Conservation (phyloP, 805 yeast genomes). For the Monosporozyma servazzii region DNA sequence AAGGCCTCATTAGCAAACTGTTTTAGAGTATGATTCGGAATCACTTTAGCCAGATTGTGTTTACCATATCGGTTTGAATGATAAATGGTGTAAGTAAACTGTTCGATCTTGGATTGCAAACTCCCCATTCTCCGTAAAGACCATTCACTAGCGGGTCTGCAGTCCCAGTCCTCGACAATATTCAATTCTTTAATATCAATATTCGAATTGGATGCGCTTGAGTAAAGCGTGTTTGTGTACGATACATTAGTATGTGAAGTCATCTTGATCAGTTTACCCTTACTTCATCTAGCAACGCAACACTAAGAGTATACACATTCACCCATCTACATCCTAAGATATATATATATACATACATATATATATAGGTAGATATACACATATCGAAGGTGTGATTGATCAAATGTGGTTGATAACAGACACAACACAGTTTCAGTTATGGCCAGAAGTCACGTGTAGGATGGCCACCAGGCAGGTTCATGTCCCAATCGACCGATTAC, state of each 20-base stretch:
- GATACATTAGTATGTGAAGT: not conserved
- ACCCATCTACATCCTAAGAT: too few species aligned
- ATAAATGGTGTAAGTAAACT: conserved; percentile 20
- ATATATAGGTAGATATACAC: not conserved
- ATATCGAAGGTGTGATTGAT: too few species aligned
- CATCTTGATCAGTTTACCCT: not conserved
- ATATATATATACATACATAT: not conserved
- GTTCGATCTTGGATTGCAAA: conserved; percentile 40
- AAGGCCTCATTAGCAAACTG: conserved; percentile 42
- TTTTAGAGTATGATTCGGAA: conserved; percentile 31
- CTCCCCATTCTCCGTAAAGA: conserved; percentile 39
- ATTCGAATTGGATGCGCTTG: not conserved
- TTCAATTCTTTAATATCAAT: conserved; percentile 1
- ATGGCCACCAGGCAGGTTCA: too few species aligned
- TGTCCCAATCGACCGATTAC: too few species aligned
- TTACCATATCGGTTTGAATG: conserved; percentile 22
- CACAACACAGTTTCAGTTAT: too few species aligned
- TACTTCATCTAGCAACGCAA: not conserved
- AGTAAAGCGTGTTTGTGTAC: not conserved
- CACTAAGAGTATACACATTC: not conserved
- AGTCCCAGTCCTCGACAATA: conserved; percentile 27
- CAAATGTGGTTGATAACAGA: too few species aligned
- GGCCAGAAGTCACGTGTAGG: too few species aligned
- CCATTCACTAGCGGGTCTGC: conserved; percentile 39
- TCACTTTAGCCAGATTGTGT: conserved; percentile 19